Conservation (phyloP, 495 filamentous ascomycete species). For the Acidiella bohemica region DNA sequence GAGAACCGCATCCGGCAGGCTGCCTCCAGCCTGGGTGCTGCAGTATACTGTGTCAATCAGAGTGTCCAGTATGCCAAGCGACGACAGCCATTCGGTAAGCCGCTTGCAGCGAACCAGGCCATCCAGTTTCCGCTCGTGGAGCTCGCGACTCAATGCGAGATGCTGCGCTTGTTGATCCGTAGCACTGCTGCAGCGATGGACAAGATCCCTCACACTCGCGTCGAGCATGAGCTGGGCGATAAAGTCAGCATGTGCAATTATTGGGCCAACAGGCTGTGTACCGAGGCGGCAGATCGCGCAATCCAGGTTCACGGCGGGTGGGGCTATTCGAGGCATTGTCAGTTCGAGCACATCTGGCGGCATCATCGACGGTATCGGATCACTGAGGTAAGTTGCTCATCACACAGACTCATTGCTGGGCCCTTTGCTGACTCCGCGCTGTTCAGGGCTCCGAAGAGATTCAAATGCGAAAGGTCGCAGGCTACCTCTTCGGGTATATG, state of each 20-base stretch:
- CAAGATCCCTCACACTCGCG: conserved; percentile 35
- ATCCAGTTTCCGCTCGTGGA: conserved; percentile 50
- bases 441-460: too few species aligned
- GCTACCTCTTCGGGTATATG: conserved; percentile 28
- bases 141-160: conserved; percentile 44
- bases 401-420: too few species aligned
- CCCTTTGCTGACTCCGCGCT: too few species aligned
- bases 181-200: conserved; percentile 49
- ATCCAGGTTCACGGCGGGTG: conserved; percentile 46
- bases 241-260: conserved; percentile 53
- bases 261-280: conserved; percentile 45
- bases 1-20: conserved; percentile 50
- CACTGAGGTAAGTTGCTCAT: conserved; percentile 30
- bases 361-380: conserved; percentile 32
- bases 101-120: conserved; percentile 42
- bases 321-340: conserved; percentile 27
- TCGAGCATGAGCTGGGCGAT: conserved; percentile 41
- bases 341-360: conserved; percentile 33
- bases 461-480: conserved; percentile 33
- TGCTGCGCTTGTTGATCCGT: conserved; percentile 45
- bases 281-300: conserved; percentile 44
- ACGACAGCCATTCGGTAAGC: conserved; percentile 42
- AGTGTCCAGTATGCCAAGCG: conserved; percentile 39
- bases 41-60: conserved; percentile 41
- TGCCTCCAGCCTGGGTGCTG: conserved; percentile 44